Evolutionary conservation across 1,284 basidiomycete species (phyloP).

Genomic region (Melampsora occidentalis): DNA sequence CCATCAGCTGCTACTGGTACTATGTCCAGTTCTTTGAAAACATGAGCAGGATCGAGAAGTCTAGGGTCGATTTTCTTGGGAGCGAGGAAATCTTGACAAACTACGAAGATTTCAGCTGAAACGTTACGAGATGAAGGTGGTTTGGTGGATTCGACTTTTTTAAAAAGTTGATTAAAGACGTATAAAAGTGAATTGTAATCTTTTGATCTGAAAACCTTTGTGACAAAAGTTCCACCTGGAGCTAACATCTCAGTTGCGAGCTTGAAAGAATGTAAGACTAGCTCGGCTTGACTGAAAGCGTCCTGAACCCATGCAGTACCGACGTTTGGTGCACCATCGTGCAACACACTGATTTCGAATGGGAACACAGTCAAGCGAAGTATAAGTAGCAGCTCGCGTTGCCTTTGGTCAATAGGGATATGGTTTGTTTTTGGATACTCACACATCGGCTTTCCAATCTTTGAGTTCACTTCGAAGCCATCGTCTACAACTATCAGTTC

Average conservation of each 20-base stretch:
- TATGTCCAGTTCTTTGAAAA: conserved; percentile 82
- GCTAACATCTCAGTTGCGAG: conserved; percentile 92
- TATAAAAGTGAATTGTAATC: conserved; percentile 99
- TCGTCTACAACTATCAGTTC: conserved; percentile 83
- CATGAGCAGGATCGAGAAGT: conserved; percentile 94
- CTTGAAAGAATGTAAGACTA: conserved; percentile 92
- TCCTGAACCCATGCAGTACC: conserved; percentile 99
- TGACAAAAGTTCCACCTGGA: conserved; percentile 93
- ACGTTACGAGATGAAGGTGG: conserved; percentile 98
- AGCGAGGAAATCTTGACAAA: conserved; percentile 91
- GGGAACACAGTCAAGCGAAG: neutral
- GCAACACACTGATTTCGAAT: conserved; percentile 65
- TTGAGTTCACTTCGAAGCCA: conserved; percentile 84
- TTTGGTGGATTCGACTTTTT: conserved; percentile 96
- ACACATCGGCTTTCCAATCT: conserved; percentile 98
- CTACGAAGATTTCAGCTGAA: conserved; percentile 99
- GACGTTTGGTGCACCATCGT: conserved; percentile 99
- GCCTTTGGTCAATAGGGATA: neutral
- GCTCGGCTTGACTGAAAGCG: conserved; percentile 94
- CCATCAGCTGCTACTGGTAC: conserved; percentile 46
- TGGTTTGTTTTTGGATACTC: conserved; percentile 26
- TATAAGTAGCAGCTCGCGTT: neutral
- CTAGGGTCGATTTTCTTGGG: conserved; percentile 96
- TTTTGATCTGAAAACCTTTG: conserved; percentile 96
- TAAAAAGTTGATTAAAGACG: conserved; percentile 97